These are phyloP conservation scores for Cercospora janseana DNA, from an alignment of 2,329 filamentous ascomycete genomes.

Conservation along the genomic window DNA sequence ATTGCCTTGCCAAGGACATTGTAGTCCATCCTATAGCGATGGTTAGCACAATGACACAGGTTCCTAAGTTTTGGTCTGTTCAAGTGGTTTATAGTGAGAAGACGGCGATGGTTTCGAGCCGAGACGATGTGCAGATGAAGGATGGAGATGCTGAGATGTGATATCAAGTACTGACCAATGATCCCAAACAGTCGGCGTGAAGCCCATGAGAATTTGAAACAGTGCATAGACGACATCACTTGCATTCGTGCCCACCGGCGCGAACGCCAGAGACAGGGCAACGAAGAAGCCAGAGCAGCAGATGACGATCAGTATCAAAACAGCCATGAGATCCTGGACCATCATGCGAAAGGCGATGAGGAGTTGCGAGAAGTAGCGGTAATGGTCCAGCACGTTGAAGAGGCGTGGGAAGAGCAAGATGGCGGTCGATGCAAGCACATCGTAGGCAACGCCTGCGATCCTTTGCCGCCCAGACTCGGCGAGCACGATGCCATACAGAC, in stretches of 20 bases:
- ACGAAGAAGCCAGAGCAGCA: slow-evolving; percentile 93
- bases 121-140: too few relatives aligned
- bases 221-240: slow-evolving; percentile 80
- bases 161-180: too few relatives aligned
- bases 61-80: too few relatives aligned
- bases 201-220: slow-evolving; percentile 93
- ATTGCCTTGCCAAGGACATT: slow-evolving; percentile 74
- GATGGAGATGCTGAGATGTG: too few relatives aligned
- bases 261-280: slow-evolving; percentile 81
- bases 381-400: slow-evolving; percentile 91
- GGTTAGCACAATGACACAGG: too few relatives aligned
- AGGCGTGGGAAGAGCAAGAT: slow-evolving; percentile 86
- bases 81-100: too few relatives aligned
- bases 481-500: slow-evolving; percentile 82
- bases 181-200: slow-evolving; percentile 92
- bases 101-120: too few relatives aligned
- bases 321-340: slow-evolving; percentile 82
- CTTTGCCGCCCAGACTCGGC: slow-evolving; percentile 66
- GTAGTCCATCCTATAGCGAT: too few relatives aligned
- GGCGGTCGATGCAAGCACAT: slow-evolving; percentile 88
- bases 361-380: slow-evolving; percentile 92
- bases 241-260: slow-evolving; percentile 62
- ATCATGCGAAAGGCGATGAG: slow-evolving; percentile 92
- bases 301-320: slow-evolving; percentile 80
- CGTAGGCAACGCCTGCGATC: slow-evolving; percentile 83